Base-by-base conservation (phyloP, 2,329 filamentous ascomycete species). In the Diatrype stigma region DNA sequence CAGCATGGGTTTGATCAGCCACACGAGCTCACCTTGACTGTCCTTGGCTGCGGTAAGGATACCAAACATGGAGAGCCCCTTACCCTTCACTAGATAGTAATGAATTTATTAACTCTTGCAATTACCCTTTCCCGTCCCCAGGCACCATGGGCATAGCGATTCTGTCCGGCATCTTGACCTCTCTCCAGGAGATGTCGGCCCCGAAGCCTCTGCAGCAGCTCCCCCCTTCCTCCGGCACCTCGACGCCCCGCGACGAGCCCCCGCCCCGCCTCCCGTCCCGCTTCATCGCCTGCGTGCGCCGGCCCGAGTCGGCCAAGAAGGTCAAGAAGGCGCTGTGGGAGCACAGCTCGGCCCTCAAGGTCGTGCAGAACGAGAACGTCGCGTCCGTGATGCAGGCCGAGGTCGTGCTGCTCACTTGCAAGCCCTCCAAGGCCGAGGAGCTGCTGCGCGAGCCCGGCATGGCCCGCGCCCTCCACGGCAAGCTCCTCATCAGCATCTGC, bases 111-210 rank as follows among this genome's bases (percentile, higher is more conserved):
- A 38, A 14, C 26, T 19, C 54, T 48, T 22, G 42, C 28, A 35
- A n/a, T 48, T 34, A 17, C 30, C 3, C 51, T 22, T 50, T 32
- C 23, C 48, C 42, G 38, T 51, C 35, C 16, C 48, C 60, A 91
- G 87, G 89, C 58, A 92, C 85, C 48, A 89, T 96, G 83, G 90
- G 90, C 52, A 89, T 89, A 54, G 89, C 89, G 51, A 92, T 96
- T 60, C 81, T 95, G 51, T 85, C 81, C 49, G 90, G 90, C 56
- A 86, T 96, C 64, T 80, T 95, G 60, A 76, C 82, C 53, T 89
- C 87, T 11, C 78, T 94, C 42, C 73, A 74, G 37, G 77, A 75
- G 58, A 72, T 78, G 66, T 74, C 74, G 49, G 73, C 68, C 22
- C 71, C 71, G 47, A 71, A 70, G 57, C 77, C 70, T 58, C 72